Evolutionary conservation across 441 rosid species (phyloP), one percentile per base, ranked within the genome.

Genomic region (Raphanus hybrid): DNA sequence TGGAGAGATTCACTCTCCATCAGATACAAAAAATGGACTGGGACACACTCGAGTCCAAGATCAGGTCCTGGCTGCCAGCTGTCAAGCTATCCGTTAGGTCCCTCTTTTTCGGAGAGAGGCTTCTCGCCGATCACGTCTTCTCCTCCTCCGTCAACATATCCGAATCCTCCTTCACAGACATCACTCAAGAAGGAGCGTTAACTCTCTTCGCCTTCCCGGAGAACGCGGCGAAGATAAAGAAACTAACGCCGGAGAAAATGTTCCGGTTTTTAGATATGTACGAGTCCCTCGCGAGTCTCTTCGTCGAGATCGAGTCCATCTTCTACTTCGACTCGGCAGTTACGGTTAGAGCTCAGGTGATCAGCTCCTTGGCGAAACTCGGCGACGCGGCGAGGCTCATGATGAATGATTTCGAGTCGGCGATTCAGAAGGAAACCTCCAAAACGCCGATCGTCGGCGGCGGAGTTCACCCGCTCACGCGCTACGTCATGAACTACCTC

Each of bases 111-210:
- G 96, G 97, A 9, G 99, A 95, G 82, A 85, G 92, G 78, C 81
- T 85, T 37, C 88, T 95, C 20, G 90, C 96, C 32, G 97, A 94
- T 18, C 87, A 86, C 48, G 92, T 94, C 39, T 92, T 92, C 63
- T 81, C 88, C 7, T 74, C 86, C 32, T 90, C 90, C 3, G 75
- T 61, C 3, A 74, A 86, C 37, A 81, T 87, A 14, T 83, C 75
- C 57, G 97, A 91, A 20, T 89, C 96, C 0, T 85, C 87, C 70
- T 92, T 92, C 82, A 26, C 78, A 3, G 94, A 91, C 11, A 86
- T 95, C 37, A 83, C 98, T 0, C 89, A 76, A 18, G 96, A 91
- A 16, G 97, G 87, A 14, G 97, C 97, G 5, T 35, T 39, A 6
- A 71, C 83, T 11, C 89, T 92, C n/a, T 92, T 92, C 29, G 64